Evolutionary conservation across 2,329 filamentous ascomycete genomes (phyloP), one percentile per base, ranked within the genome.

Genomic region (Calonectria pseudoreteaudii): DNA sequence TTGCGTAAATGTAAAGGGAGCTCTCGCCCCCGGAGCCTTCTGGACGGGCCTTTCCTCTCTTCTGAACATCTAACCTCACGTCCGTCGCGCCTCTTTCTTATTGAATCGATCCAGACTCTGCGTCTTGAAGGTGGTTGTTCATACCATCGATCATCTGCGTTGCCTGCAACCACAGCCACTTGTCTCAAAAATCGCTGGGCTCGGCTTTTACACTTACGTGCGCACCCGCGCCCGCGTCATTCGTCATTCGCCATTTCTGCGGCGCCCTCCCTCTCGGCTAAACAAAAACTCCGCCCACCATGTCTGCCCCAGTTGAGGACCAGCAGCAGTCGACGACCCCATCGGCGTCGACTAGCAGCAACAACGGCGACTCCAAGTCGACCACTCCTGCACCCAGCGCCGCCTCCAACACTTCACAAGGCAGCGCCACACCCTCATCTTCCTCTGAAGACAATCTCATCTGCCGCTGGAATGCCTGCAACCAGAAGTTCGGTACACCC

Each of bases 381-480:
- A 88, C 86, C 69, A 91, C 90, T 2, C 89, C 89, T 4, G 89
- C 87, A 3, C 87, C 89, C 2, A 88, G 87, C 28, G 83, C 86
- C n/a, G 84, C 87, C 10, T 87, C 87, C 56, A 86, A 86, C 71
- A 85, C 85, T 9, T 86, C 87, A 13, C 85, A 87, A 77, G 85
- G 86, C 71, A 84, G 83, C 72, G 73, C 76, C 69, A 84, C 86
- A 11, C 84, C 87, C 28, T 86, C 86, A 53, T 82, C 82, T 72
- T 62, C 72, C n/a, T 75, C 78, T 56, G 87, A 90, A 38, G 91
- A 92, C 76, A 90, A 88, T 80, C 87, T 93, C 41, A 87, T 88
- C 69, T 93, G 91, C 83, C 89, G 90, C 77, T 93, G 91, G 91
- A 88, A 88, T 74, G 85, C 86, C 68, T 93, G 91, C 80, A 87